Percentiles rank a stretch among this genome's conserved stretches.
Evolutionary conservation across 2,329 filamentous ascomycete genomes (phyloP).

Genomic region (Fusarium luffae): DNA sequence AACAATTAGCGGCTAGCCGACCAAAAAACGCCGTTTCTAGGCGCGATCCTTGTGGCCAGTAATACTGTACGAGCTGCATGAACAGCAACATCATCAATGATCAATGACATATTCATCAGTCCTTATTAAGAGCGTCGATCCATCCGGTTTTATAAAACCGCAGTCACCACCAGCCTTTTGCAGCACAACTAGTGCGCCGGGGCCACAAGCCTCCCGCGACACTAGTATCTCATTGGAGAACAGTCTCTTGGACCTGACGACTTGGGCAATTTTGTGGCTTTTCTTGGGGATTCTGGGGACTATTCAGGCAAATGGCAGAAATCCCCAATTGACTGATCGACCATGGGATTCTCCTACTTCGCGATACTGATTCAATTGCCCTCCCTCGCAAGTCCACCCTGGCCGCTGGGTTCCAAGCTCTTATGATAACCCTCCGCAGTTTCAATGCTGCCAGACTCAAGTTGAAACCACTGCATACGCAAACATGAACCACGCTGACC

Average conservation of each 20-base stretch:
- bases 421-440: neutral
- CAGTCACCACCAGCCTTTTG: slow-evolving; percentile 22
- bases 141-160: slow-evolving; percentile 32
- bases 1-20: slow-evolving; percentile 11
- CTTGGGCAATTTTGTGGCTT: slow-evolving; percentile 31
- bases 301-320: slow-evolving; percentile 4
- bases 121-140: slow-evolving; percentile 35
- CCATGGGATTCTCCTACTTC: slow-evolving; percentile 39
- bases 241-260: slow-evolving; percentile 18
- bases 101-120: slow-evolving; percentile 21
- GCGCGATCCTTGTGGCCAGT: slow-evolving; percentile 1
- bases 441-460: neutral
- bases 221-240: slow-evolving; percentile 42
- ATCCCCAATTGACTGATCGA: slow-evolving; percentile 18
- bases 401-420: neutral
- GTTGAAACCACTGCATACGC: neutral
- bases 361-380: slow-evolving; percentile 23
- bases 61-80: slow-evolving; percentile 3
- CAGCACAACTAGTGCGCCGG: slow-evolving; percentile 31
- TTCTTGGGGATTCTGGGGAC: slow-evolving; percentile 26
- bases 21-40: slow-evolving; percentile 8
- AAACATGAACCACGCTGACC: neutral
- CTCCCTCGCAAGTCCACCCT: slow-evolving; percentile 15
- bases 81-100: slow-evolving; percentile 7
- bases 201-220: slow-evolving; percentile 44